Evolutionary conservation across 1,284 basidiomycete genomes (phyloP), one percentile per base, ranked within the genome.

Genomic region (Sutorius eximius): DNA sequence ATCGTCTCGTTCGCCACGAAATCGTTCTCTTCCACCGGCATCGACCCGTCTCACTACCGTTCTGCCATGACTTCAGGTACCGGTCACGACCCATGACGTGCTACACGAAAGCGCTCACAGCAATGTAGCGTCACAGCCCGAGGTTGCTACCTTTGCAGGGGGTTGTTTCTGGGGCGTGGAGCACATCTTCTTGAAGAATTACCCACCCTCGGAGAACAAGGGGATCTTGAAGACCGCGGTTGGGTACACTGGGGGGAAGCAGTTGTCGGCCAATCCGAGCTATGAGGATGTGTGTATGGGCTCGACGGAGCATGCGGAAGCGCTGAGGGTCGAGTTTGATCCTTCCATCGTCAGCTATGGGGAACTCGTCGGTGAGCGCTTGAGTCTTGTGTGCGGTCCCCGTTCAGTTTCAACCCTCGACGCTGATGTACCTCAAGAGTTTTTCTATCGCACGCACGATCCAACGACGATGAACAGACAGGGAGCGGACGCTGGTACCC

Each of bases 381-480:
- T n/a, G n/a, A n/a, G 85, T 36, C 27, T 41, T 41, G 27, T 37
- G 65, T 22, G 20, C 13, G 36, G 15, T 16, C 1, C 20, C 9
- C 32, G 18, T 22, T 33, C n/a, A 32, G 24, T 38, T 18, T 18
- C 3, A 18, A 37, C n/a, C 24, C 24, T 27, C 6, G 22, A 20
- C 6, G 12, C 34, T 33, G 36, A 51, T 10, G 27, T 3, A 6
- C 30, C 9, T 5, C 69, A 5, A 86, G 93, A 96, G 74, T 95
- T 94, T 77, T 95, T 95, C 74, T 95, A 93, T 71, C 83, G 95
- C 45, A 95, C 92, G 0, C 96, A 99, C 69, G 95, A 98, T 66
- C 93, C 96, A 2, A 97, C 94, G 24, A 92, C 91, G 0, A 66
- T 80, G 46, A 85, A 95, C 71, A 74, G 78, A 16, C 93, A 95